A percentile compares a stretch with the other conserved stretches of the same genome.
These are phyloP conservation scores for Euclidium syriacum DNA, from an alignment of 345 rosid species.

Conservation along the genomic window DNA sequence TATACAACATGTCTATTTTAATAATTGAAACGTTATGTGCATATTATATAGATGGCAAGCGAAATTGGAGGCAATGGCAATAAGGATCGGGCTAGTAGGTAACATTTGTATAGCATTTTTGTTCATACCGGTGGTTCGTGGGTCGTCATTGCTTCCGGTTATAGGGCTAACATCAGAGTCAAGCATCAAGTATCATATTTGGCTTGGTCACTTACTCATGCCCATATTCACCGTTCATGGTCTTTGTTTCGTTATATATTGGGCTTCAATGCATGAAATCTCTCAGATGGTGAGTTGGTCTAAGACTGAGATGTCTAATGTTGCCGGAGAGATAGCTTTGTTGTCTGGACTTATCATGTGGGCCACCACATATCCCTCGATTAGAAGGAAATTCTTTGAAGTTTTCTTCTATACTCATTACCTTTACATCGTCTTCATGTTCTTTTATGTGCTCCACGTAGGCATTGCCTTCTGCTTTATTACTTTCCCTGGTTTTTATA, in stretches of 20 bases:
- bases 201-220: constrained; percentile 78
- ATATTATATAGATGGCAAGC: constrained; percentile 47
- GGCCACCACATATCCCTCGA: constrained; percentile 51
- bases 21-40: neutral
- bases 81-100: constrained; percentile 54
- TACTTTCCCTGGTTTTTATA: constrained; percentile 70
- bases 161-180: constrained; percentile 70
- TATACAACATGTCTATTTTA: neutral
- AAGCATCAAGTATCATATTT: constrained; percentile 82
- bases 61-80: constrained; percentile 31
- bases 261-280: constrained; percentile 35
- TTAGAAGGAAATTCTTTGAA: constrained; percentile 58
- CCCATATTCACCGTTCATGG: constrained; percentile 61
- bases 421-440: constrained; percentile 59
- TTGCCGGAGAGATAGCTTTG: constrained; percentile 74
- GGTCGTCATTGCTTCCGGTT: constrained; percentile 63
- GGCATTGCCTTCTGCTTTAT: constrained; percentile 45
- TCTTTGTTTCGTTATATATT: constrained; percentile 38
- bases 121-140: constrained; percentile 79
- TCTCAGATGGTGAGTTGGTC: constrained; percentile 49
- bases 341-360: constrained; percentile 56
- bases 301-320: constrained; percentile 37
- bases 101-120: constrained; percentile 49
- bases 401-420: constrained; percentile 68
- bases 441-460: constrained; percentile 63